phyloP scores from a whole-genome alignment of 2,329 filamentous ascomycete species.

The Fusarium guadeloupense region DNA sequence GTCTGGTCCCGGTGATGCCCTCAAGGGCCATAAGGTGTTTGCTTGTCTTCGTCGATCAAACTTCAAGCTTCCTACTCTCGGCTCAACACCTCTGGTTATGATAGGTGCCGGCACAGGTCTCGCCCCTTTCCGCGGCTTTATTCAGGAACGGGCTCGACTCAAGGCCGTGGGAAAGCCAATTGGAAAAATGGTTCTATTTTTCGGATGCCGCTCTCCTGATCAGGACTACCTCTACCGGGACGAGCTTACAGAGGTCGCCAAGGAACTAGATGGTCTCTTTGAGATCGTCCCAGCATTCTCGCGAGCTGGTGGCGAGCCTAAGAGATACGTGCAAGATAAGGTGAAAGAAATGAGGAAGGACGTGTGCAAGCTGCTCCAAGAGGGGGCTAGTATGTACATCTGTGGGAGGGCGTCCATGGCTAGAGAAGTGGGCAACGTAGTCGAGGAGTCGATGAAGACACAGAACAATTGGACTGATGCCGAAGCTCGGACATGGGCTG shows the following conservation, averaged over 20 bases:
- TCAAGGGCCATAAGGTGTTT: slow-evolving; percentile 32
- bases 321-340: slow-evolving; percentile 52
- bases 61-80: slow-evolving; percentile 56
- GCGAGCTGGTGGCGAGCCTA: slow-evolving; percentile 11
- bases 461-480: slow-evolving; percentile 51
- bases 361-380: slow-evolving; percentile 44
- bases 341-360: slow-evolving; percentile 45
- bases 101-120: slow-evolving; percentile 61
- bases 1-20: slow-evolving; percentile 22
- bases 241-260: slow-evolving; percentile 41
- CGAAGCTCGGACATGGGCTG: slow-evolving; percentile 56
- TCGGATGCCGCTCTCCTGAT: slow-evolving; percentile 64
- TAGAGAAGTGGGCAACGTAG: slow-evolving; percentile 52
- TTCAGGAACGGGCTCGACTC: slow-evolving; percentile 37
- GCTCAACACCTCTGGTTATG: slow-evolving; percentile 60
- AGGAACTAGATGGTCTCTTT: slow-evolving; percentile 19
- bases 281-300: slow-evolving; percentile 37
- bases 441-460: slow-evolving; percentile 49
- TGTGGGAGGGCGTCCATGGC: slow-evolving; percentile 55
- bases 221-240: slow-evolving; percentile 66
- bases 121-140: slow-evolving; percentile 51
- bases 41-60: slow-evolving; percentile 45
- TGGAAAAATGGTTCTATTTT: slow-evolving; percentile 56
- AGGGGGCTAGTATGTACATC: slow-evolving; percentile 52
- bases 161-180: slow-evolving; percentile 34